Conservation (phyloP, 176 grass and related monocot species). For the Urochloa ruziziensis region DNA sequence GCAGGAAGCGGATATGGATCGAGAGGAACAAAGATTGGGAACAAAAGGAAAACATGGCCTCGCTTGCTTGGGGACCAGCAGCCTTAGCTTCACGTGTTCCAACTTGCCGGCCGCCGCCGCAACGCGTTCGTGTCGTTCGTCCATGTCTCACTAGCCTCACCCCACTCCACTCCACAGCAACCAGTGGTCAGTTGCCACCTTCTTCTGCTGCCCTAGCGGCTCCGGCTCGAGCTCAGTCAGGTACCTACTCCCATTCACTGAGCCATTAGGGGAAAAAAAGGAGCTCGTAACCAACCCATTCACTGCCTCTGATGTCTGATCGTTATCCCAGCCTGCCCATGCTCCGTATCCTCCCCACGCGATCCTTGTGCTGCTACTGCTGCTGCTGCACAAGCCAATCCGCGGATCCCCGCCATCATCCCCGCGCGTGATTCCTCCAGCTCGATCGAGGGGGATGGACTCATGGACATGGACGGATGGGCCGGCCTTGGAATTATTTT, state of each 20-base stretch:
- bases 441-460: neutral
- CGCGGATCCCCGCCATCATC: neutral
- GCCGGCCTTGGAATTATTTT: neutral
- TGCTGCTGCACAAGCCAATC: neutral
- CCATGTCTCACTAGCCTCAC: neutral
- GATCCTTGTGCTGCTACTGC: neutral
- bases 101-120: neutral
- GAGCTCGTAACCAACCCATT: neutral
- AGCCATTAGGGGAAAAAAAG: neutral
- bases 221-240: neutral
- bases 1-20: neutral
- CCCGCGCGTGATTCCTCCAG: neutral
- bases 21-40: too few species aligned
- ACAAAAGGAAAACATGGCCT: neutral
- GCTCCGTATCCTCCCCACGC: neutral
- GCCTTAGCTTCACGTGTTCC: neutral
- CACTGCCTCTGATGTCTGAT: too few species aligned
- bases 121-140: neutral
- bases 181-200: neutral
- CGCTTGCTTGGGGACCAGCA: neutral
- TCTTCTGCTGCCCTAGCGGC: neutral
- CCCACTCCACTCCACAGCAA: neutral
- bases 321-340: constrained; percentile 10
- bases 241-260: too few species aligned
- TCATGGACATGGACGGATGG: neutral